Base-by-base conservation (phyloP, 169 alveolate genomes). In the Plasmodium adleri region DNA sequence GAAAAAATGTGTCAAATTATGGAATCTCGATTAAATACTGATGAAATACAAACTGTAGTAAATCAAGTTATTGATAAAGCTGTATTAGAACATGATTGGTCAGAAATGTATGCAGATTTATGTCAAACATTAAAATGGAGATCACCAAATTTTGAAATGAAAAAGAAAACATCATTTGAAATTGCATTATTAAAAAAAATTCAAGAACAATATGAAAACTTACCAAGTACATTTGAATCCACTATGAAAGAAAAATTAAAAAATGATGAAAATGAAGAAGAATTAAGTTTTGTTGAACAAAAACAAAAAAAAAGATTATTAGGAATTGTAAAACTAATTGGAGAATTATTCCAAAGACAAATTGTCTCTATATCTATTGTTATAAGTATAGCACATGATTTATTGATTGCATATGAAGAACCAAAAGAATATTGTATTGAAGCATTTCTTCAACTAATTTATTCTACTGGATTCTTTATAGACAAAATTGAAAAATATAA, bases 81-180 rank as follows among this genome's bases (percentile, higher is more conserved):
- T 9, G 97, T 96, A 20, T 89, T 94, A 59, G 98, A 96, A 71
- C 98, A 97, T 43, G 98, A 97, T 47, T 97, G 97, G 96, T 95
- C 98, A 9, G 98, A 97, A 78, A 97, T 97, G 98, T 97, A 97
- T 71, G 97, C 98, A 0, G 98, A 97, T 87, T 88, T 97, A 52
- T 96, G 98, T 92, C 97, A 95, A 88, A 92, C 95, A 13, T 89
- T 95, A 32, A 88, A 74, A 78, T 95, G 97, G 97, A 86, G 97
- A 15, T 93, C 97, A 3, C 94, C 95, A 22, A 91, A 92, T n/a
- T 93, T 91, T 58, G 95, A 93, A 17, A 91, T 75, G 32, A 93
- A 76, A 39, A 94, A 92, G 26, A 95, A 95, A 72, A 83, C 93
- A 13, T 85, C 97, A n/a, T 94, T 95, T 39, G 95, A 95, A 12